These are phyloP conservation scores for Annulohypoxylon truncatum DNA, from an alignment of 2,329 filamentous ascomycete genomes.

Conservation along the genomic window DNA sequence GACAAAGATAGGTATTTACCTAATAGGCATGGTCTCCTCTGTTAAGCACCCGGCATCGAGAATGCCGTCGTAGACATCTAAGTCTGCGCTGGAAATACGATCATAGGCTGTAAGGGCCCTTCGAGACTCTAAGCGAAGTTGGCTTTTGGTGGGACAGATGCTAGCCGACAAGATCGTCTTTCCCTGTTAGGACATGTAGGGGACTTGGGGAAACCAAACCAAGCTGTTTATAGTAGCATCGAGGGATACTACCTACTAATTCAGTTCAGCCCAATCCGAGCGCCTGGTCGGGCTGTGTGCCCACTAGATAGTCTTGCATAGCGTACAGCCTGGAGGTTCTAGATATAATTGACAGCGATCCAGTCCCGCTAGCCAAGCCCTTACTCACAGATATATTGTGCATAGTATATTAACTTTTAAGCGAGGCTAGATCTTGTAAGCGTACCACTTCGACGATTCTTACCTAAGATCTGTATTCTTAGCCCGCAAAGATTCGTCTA, in stretches of 20 bases:
- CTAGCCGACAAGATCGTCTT: slow-evolving; percentile 20
- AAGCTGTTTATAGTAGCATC: slow-evolving; percentile 15
- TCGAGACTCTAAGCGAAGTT: slow-evolving; percentile 32
- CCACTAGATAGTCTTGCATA: slow-evolving; percentile 35
- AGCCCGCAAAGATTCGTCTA: not conserved
- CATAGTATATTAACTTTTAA: no score
- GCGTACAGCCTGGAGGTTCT: slow-evolving; percentile 32
- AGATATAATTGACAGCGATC: slow-evolving; percentile 18
- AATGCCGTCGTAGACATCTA: not conserved
- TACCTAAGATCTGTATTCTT: not conserved
- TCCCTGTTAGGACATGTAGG: slow-evolving; percentile 13
- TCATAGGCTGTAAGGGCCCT: not conserved
- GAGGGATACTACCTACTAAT: slow-evolving; percentile 28
- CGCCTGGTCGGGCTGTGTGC: slow-evolving; percentile 25
- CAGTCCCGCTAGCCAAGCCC: slow-evolving; percentile 14
- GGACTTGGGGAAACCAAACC: slow-evolving; percentile 16
- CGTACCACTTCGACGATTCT: not conserved
- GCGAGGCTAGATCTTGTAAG: slow-evolving; percentile 18
- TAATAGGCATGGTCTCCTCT: not conserved
- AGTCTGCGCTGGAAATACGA: not conserved
- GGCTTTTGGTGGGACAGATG: slow-evolving; percentile 18
- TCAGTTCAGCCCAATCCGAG: slow-evolving; percentile 36
- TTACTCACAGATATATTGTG: not conserved
- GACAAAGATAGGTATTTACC: not conserved
- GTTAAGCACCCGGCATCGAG: not conserved